Evolutionary conservation across 805 yeast genomes (phyloP), one percentile per base, ranked within the genome.

Genomic region (Kluyveromyces nonfermentans): DNA sequence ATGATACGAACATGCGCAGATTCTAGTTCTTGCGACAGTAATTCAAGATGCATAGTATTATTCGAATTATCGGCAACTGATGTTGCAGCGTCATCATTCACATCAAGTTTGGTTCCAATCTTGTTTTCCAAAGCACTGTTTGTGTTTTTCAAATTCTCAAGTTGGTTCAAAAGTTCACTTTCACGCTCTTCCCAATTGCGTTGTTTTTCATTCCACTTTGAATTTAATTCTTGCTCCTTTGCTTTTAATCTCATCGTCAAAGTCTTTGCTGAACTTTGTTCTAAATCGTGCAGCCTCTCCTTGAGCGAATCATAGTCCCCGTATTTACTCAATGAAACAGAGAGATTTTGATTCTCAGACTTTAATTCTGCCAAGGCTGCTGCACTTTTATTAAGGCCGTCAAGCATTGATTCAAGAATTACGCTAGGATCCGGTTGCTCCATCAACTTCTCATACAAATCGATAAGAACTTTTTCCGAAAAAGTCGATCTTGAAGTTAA

Each of bases 391-490:
- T 73, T 68, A 16, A 75, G 73, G 3, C 72, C 62, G 40, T 80
- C 85, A 21, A 84, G 58, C 1, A 89, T 77, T 33, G 78, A 73
- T 52, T 83, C 84, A 46, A 90, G 65, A 35, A 89, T 62, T 4
- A 95, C 94, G 48, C 74, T 77, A 1, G 97, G 97, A 65, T 90
- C 97, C 0, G 97, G 97, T 0, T 94, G 89, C 60, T 89, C 96
- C 5, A 88, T 85, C 5, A 90, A 66, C 14, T 78, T 70, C 44
- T 85, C 70, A 66, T 90, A 90, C 18, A 85, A 70, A 16, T 80
- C 78, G 59, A 88, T 76, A 55, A 93, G 82, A 25, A 79, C 72
- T 33, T 73, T 69, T 56, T 93, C 97, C 1, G 85, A 77, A 37
- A 63, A 69, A 57, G 89, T 86, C 43, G 85, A 79, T 49, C 93